phyloP scores from a whole-genome alignment of 1,139 yeast species.

The Geotrichum bryndzae region DNA sequence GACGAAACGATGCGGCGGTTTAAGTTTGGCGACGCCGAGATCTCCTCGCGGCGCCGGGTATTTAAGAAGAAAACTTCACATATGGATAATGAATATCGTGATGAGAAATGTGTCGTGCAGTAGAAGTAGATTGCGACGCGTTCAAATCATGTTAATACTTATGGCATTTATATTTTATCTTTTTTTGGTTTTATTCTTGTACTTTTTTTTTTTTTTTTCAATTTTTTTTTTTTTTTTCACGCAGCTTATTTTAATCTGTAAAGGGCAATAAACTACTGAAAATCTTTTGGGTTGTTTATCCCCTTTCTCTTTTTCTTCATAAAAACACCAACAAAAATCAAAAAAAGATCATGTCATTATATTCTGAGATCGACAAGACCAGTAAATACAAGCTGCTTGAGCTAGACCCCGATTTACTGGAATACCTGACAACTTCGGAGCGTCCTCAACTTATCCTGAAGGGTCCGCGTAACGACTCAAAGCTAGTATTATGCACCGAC shows the following conservation, averaged over 20 bases:
- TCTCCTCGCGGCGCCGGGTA: background rate
- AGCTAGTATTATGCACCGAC: conserved; percentile 59
- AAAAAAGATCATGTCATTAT: conserved; percentile 14
- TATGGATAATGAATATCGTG: background rate
- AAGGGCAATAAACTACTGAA: background rate
- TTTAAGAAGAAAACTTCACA: background rate
- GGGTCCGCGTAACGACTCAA: conserved; percentile 36
- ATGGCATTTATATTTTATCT: background rate
- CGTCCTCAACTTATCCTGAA: conserved; percentile 32
- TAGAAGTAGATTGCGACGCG: background rate
- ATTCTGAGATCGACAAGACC: conserved; percentile 14
- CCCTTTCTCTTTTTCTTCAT: background rate
- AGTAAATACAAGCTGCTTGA: conserved; percentile 14
- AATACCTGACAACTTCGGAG: conserved; percentile 7
- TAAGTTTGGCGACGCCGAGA: background rate
- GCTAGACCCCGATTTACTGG: conserved; percentile 13
- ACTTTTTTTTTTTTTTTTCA: too few species aligned
- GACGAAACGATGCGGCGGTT: conserved; percentile 3
- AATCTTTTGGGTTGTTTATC: background rate
- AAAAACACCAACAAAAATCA: background rate
- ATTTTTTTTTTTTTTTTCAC: background rate
- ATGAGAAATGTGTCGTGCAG: conserved; percentile 1
- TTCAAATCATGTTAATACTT: background rate
- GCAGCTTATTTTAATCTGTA: background rate
- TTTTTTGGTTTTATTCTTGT: background rate